Evolutionary conservation across 805 yeast genomes (phyloP).

Genomic region (Citeromyces matritensis): DNA sequence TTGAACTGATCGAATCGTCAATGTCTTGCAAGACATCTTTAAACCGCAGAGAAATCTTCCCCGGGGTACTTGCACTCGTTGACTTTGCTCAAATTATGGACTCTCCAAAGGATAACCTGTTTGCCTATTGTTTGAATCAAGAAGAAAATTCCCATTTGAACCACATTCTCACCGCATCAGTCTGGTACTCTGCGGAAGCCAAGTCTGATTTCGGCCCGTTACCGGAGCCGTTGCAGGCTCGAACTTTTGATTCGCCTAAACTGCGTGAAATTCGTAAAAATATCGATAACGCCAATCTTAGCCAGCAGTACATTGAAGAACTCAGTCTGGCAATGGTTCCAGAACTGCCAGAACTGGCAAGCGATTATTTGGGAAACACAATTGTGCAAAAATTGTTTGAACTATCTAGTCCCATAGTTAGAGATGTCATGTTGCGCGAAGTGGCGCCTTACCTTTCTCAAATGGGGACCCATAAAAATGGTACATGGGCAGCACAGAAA

Average conservation of each 20-base stretch:
- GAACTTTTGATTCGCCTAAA: slow-evolving; percentile 79
- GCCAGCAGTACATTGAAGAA: slow-evolving; percentile 61
- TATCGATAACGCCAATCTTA: slow-evolving; percentile 36
- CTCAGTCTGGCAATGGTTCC: slow-evolving; percentile 71
- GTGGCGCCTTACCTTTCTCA: slow-evolving; percentile 74
- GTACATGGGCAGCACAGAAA: slow-evolving; percentile 99
- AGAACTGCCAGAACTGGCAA: slow-evolving; percentile 80
- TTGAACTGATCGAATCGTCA: slow-evolving; percentile 58
- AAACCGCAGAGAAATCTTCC: slow-evolving; percentile 70
- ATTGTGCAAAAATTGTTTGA: slow-evolving; percentile 86
- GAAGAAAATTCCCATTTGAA: slow-evolving; percentile 28
- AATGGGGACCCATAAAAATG: slow-evolving; percentile 92
- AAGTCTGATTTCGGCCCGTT: slow-evolving; percentile 48
- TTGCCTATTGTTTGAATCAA: slow-evolving; percentile 16
- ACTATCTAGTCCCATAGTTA: slow-evolving; percentile 50
- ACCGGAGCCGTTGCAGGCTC: slow-evolving; percentile 54
- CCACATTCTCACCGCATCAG: slow-evolving; percentile 28
- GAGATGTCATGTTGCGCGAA: slow-evolving; percentile 66
- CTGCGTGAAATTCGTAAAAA: slow-evolving; percentile 74
- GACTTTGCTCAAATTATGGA: slow-evolving; percentile 64
- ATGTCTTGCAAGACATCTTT: slow-evolving; percentile 63
- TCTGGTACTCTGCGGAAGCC: slow-evolving; percentile 25
- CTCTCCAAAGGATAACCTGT: slow-evolving; percentile 1
- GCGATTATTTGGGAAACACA: slow-evolving; percentile 92
- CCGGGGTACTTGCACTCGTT: slow-evolving; percentile 62